phyloP scores from a whole-genome alignment of 495 filamentous ascomycete species.

The Penicillium paradoxum region DNA sequence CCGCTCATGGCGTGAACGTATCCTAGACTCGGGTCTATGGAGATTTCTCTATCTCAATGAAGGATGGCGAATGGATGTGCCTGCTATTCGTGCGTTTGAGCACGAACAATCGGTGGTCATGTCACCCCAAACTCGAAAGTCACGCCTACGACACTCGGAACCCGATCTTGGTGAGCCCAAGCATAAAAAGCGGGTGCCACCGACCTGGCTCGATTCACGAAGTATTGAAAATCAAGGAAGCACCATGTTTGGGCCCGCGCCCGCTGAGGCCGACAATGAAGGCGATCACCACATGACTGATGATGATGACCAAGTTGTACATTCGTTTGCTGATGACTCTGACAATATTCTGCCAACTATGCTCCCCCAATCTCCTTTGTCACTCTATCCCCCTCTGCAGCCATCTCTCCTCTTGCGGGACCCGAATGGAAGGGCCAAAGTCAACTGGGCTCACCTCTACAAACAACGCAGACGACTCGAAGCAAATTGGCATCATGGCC shows the following conservation, averaged over 20 bases:
- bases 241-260: constrained; percentile 7
- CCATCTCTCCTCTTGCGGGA: constrained; percentile 32
- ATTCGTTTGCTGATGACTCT: constrained; percentile 4
- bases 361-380: constrained; percentile 6
- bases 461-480: constrained; percentile 81
- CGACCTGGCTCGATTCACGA: constrained; percentile 38
- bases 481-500: constrained; percentile 83
- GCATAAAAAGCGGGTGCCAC: constrained; percentile 48
- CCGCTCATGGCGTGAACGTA: constrained; percentile 72
- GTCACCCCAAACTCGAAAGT: constrained; percentile 42
- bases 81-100: constrained; percentile 66
- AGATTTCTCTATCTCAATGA: constrained; percentile 70
- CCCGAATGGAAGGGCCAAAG: constrained; percentile 31
- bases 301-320: constrained; percentile 23
- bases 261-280: constrained; percentile 42
- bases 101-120: constrained; percentile 44
- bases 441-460: constrained; percentile 68
- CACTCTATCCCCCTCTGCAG: constrained; percentile 21
- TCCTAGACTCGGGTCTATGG: constrained; percentile 85
- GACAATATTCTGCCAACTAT: constrained; percentile 6
- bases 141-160: constrained; percentile 39
- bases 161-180: constrained; percentile 44
- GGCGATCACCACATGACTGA: constrained; percentile 47
- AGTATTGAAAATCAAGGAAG: constrained; percentile 6
- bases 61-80: constrained; percentile 72